Evolutionary conservation across 148 eudicot species (phyloP), one percentile per base, ranked within the genome.

Genomic region (Fagopyrum homotropicum): DNA sequence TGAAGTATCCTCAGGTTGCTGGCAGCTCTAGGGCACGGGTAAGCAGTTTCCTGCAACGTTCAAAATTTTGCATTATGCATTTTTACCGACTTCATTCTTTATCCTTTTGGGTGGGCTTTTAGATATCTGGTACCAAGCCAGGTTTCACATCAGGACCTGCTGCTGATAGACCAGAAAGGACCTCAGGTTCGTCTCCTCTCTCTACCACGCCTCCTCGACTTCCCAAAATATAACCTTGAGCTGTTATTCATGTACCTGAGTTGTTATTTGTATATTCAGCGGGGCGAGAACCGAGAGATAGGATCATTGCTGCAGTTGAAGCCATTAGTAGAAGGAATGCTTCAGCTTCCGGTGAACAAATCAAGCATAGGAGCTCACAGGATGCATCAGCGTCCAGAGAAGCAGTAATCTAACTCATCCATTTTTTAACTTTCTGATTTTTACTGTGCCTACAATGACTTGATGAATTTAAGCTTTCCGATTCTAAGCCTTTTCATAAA

Each of bases 1-100:
- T 89, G 85, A 93, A 93, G 82, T 89, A 91, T 85, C 97, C 98
- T 76, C 97, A 93, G 77, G 85, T 83, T 69, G 90, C 92, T 72
- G 80, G 92, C 79, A 84, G 89, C 81, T 91, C 98, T 74, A 86
- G 89, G 83, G 80, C 87, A 80, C 81, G 82, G 78, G 86, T 86
- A 19, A 76, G 84, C 19, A 1, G 44, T 35, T 26, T 57, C 63
- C 63, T 17, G 10, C 63, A 19, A 57, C 30, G 10, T 19, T 57
- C 30, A 57, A 17, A 19, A 26, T 19, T 57, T 9, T 56, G 26
- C n/a, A 29, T 57, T 57, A 57, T 15, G 7, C 10, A 40, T 15
- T 15, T 35, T 40, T 40, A 6, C 72, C 40, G 45, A 68, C 6
- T 11, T 0, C 29, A 68, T 69, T 75, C 43, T 15, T 45, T 4